Conservation (phyloP, 2,329 filamentous ascomycete species). For the Colletotrichum endophyticum region DNA sequence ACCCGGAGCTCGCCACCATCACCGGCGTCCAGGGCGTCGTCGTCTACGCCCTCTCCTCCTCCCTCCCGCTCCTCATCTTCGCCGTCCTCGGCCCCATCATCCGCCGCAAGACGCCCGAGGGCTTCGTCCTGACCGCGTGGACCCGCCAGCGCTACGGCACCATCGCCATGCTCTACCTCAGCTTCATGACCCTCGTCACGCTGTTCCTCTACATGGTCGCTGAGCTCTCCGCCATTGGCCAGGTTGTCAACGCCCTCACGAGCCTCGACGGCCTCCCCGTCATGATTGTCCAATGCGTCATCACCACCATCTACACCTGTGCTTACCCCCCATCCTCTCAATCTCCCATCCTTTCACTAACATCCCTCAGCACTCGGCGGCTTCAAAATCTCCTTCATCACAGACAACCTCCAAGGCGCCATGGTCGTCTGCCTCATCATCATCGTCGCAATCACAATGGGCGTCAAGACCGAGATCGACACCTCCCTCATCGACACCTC, state of each 20-base stretch:
- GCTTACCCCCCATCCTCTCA: conserved; percentile 25
- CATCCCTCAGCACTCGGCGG: conserved; percentile 71
- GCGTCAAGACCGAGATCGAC: conserved; percentile 76
- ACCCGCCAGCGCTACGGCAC: conserved; percentile 78
- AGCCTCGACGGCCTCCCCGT: conserved; percentile 76
- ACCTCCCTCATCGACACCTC: conserved; percentile 71
- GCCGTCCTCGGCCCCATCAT: conserved; percentile 78
- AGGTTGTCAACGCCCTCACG: conserved; percentile 77
- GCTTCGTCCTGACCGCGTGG: conserved; percentile 87
- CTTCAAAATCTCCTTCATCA: conserved; percentile 84
- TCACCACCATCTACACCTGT: conserved; percentile 88
- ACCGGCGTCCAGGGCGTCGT: conserved; percentile 80
- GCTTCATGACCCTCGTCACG: conserved; percentile 78
- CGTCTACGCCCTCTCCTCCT: conserved; percentile 75
- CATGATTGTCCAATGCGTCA: conserved; percentile 76
- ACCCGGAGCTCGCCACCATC: conserved; percentile 81
- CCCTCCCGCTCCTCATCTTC: conserved; percentile 76
- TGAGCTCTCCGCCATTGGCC: conserved; percentile 80
- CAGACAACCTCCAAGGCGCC: conserved; percentile 79
- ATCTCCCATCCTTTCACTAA: background rate
- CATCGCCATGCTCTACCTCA: conserved; percentile 73
- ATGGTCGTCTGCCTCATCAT: conserved; percentile 80
- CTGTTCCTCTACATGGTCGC: conserved; percentile 89
- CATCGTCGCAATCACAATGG: conserved; percentile 79
- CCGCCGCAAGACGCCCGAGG: conserved; percentile 78